A percentile compares a stretch with the other conserved stretches of the same genome.
Conservation (phyloP, 805 yeast genomes). For the Starmerella floricola region DNA sequence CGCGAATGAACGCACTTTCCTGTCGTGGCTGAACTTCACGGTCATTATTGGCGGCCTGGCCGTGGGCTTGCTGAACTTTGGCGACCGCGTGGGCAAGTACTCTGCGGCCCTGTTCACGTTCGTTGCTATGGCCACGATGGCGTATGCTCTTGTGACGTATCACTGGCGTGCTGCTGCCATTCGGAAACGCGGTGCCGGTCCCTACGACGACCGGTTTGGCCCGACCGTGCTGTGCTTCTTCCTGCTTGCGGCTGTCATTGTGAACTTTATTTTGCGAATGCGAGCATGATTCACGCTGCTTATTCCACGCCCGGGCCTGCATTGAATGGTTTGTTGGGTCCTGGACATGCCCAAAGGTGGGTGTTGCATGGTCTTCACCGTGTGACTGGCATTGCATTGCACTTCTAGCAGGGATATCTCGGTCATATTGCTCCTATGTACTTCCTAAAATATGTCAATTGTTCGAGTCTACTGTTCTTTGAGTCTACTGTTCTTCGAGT, state of each 20-base stretch:
- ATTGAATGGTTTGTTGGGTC: too few species aligned
- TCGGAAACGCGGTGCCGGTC: constrained; percentile 94
- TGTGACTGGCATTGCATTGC: too few species aligned
- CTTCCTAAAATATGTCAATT: too few species aligned
- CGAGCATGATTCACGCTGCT: constrained; percentile 26
- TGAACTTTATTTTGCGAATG: constrained; percentile 79
- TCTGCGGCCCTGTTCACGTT: constrained; percentile 90
- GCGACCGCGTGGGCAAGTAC: constrained; percentile 84
- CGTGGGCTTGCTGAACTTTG: constrained; percentile 89
- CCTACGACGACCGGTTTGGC: constrained; percentile 98
- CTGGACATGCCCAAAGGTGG: too few species aligned
- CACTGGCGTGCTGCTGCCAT: constrained; percentile 99
- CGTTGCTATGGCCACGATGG: constrained; percentile 96
- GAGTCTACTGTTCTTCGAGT: too few species aligned
- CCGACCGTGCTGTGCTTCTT: constrained; percentile 96
- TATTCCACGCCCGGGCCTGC: too few species aligned
- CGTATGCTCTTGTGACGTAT: constrained; percentile 85
- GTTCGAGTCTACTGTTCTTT: too few species aligned
- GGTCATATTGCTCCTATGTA: too few species aligned
- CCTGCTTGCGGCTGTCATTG: constrained; percentile 81
- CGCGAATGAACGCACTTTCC: constrained; percentile 96
- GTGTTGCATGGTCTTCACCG: too few species aligned
- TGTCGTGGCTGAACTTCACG: constrained; percentile 98
- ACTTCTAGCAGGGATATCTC: too few species aligned
- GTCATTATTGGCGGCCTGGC: constrained; percentile 94